Evolutionary conservation across 1,139 yeast species (phyloP).

Genomic region (Kurtzmaniella quercitrusa): DNA sequence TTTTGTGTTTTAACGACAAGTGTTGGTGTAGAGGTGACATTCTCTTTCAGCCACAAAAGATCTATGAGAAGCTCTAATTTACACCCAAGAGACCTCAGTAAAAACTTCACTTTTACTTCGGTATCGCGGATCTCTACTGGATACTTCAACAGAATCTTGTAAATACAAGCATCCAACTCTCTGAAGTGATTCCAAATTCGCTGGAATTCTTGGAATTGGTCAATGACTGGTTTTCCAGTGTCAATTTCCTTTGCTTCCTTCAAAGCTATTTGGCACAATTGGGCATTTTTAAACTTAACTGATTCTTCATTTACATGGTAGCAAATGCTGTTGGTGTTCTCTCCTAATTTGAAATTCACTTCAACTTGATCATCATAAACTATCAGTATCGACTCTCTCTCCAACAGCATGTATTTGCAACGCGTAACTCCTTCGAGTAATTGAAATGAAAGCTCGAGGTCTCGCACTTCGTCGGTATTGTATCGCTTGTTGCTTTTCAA

Average conservation of each 20-base stretch:
- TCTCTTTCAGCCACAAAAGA: neutral
- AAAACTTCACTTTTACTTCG: slow-evolving; percentile 3
- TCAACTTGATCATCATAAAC: slow-evolving; percentile 14
- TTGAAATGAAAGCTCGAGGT: slow-evolving; percentile 19
- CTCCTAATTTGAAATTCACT: slow-evolving; percentile 13
- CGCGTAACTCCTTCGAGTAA: slow-evolving; percentile 20
- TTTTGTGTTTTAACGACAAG: neutral
- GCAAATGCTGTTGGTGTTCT: slow-evolving; percentile 1
- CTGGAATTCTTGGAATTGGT: slow-evolving; percentile 15
- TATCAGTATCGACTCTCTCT: slow-evolving; percentile 12
- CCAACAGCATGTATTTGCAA: slow-evolving; percentile 14
- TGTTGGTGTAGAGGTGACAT: neutral
- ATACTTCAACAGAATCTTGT: slow-evolving; percentile 23
- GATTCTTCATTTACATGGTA: neutral
- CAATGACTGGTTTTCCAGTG: slow-evolving; percentile 7
- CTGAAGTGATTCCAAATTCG: slow-evolving; percentile 18
- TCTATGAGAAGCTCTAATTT: slow-evolving; percentile 4
- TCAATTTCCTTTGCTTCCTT: slow-evolving; percentile 8
- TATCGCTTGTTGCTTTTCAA: slow-evolving; percentile 21
- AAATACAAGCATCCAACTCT: slow-evolving; percentile 24
- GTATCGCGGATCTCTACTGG: slow-evolving; percentile 18
- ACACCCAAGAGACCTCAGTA: neutral
- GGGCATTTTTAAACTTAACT: slow-evolving; percentile 5
- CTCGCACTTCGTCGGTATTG: slow-evolving; percentile 20
- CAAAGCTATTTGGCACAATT: slow-evolving; percentile 4